Conservation (phyloP, 768 basidiomycete species). For the Amanita subjunquillea region DNA sequence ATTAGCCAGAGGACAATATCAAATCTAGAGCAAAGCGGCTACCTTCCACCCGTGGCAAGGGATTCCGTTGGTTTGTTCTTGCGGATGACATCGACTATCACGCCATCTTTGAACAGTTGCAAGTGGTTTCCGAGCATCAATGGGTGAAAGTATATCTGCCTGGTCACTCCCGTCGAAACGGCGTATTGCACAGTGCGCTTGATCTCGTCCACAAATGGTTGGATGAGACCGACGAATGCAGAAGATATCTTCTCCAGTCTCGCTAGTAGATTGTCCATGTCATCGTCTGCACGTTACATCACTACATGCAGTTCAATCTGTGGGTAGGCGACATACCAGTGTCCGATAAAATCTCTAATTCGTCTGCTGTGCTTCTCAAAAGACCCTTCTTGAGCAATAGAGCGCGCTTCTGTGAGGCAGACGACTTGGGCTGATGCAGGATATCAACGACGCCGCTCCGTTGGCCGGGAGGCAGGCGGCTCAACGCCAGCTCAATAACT, state of each 20-base stretch:
- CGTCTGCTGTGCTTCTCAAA: conserved; percentile 55
- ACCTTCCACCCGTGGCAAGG: conserved; percentile 79
- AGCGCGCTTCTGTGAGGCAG: conserved; percentile 58
- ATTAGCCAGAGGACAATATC: background rate
- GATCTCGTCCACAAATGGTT: conserved; percentile 48
- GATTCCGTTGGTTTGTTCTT: conserved; percentile 58
- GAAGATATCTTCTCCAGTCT: conserved; percentile 56
- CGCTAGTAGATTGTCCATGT: conserved; percentile 44
- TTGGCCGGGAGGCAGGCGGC: conserved; percentile 47
- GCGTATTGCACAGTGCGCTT: conserved; percentile 53
- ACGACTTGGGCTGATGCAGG: conserved; percentile 54
- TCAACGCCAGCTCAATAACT: conserved; percentile 63
- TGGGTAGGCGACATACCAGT: conserved; percentile 28
- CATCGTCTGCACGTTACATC: conserved; percentile 33
- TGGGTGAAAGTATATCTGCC: conserved; percentile 60
- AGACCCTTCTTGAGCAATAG: conserved; percentile 63
- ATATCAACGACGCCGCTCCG: conserved; percentile 53
- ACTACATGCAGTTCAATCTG: background rate
- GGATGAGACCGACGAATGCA: conserved; percentile 34
- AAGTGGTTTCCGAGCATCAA: conserved; percentile 64
- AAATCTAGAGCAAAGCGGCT: background rate
- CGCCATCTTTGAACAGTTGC: conserved; percentile 58
- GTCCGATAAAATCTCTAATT: conserved; percentile 62
- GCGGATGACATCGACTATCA: conserved; percentile 66
- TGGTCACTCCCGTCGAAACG: conserved; percentile 46